Percentiles rank a stretch among this genome's conserved stretches.
Conservation (phyloP, 2,329 filamentous ascomycete genomes). For the Fusarium sp. region DNA sequence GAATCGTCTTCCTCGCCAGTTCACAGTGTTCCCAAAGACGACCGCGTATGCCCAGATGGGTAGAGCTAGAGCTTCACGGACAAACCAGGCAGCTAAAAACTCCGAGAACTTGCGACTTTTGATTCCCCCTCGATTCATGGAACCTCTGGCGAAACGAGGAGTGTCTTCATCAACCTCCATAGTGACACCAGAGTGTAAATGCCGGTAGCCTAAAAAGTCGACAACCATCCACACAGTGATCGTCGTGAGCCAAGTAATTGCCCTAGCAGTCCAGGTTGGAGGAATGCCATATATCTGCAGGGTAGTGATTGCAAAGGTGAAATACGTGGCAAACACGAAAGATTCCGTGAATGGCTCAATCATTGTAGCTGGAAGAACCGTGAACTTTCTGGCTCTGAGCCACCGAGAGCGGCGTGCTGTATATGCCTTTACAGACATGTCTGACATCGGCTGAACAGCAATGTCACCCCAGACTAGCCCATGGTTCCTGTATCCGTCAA, state of each 20-base stretch:
- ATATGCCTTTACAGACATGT: slow-evolving; percentile 81
- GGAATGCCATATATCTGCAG: slow-evolving; percentile 61
- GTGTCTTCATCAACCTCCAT: slow-evolving; percentile 77
- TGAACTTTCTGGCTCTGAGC: slow-evolving; percentile 94
- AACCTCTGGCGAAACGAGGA: slow-evolving; percentile 73
- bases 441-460: slow-evolving; percentile 87
- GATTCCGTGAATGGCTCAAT: slow-evolving; percentile 94
- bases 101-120: slow-evolving; percentile 67
- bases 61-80: slow-evolving; percentile 81
- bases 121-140: slow-evolving; percentile 48
- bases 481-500: slow-evolving; percentile 78
- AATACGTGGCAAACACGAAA: slow-evolving; percentile 82
- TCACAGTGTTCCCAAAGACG: slow-evolving; percentile 84
- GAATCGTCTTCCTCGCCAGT: slow-evolving; percentile 87
- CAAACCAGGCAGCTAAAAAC: slow-evolving; percentile 87
- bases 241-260: slow-evolving; percentile 70
- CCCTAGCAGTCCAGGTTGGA: slow-evolving; percentile 74
- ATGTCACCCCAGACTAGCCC: slow-evolving; percentile 85
- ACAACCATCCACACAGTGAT: slow-evolving; percentile 76
- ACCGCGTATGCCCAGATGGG: slow-evolving; percentile 94
- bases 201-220: slow-evolving; percentile 78
- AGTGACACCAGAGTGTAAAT: slow-evolving; percentile 77
- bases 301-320: slow-evolving; percentile 81
- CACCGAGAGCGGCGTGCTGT: slow-evolving; percentile 84
- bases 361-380: slow-evolving; percentile 85